Evolutionary conservation across 805 yeast species (phyloP), one percentile per base, ranked within the genome.

Genomic region (Yarrowia deformans): DNA sequence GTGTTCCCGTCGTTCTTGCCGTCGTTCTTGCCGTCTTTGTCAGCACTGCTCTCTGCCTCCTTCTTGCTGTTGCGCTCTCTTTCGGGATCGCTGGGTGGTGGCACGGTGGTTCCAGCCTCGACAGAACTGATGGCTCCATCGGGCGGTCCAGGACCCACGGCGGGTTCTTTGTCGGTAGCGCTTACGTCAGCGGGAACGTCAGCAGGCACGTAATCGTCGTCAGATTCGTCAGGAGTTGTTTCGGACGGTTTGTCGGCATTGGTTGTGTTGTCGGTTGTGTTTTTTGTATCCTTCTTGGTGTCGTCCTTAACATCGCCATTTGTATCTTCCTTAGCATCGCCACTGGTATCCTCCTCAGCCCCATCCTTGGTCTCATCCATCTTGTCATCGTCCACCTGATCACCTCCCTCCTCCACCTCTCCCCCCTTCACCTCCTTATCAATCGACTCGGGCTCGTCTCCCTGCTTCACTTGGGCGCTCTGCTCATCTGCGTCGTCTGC

Each of bases 181-280:
- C 10, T 8, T 18, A 23, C 16, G 13, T n/a, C 14, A 5, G 12
- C 29, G n/a, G 52, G 52, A 2, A 54, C 60, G 1, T 2, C 63
- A 4, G 46, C 63, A 42, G 63, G 63, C 1, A 56, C 63, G 16
- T 56, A 56, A 3, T 56, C 63, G 48, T 56, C 63, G 29, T 29
- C 9, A 13, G 32, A 23, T 1, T 34, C 55, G 19, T 2, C 29
- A 4, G 29, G 29, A 23, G 29, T 23, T 2, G 29, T 23, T 23
- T 23, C 29, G 29, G 29, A n/a, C n/a, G n/a, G 29, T 23, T 23
- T 23, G 29, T 23, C 29, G 29, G 29, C 29, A 23, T 23, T 4
- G 29, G 29, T 23, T 23, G 29, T 23, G 29, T 23, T 10, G 37
- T 50, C 23, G n/a, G 0, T 16, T n/a, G 35, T 18, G 37, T 0